These are phyloP conservation scores for Stenogyne calaminthoides DNA, from an alignment of 305 asterid species.

Conservation along the genomic window DNA sequence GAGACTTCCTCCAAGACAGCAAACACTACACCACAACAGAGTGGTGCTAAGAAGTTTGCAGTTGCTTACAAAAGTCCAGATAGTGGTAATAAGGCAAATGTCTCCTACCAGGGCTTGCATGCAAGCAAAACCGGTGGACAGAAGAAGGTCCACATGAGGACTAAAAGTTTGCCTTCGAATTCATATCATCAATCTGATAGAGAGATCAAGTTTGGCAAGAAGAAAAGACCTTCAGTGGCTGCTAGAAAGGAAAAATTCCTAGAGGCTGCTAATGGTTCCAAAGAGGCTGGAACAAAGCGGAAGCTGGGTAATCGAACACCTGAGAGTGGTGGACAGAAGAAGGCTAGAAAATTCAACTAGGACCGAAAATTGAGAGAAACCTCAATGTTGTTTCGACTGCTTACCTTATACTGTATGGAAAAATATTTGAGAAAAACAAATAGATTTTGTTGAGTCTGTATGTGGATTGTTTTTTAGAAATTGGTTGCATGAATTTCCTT, in stretches of 20 bases:
- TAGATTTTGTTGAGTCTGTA: neutral
- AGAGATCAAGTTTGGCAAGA: constrained; percentile 33
- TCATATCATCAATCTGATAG: constrained; percentile 36
- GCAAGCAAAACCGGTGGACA: constrained; percentile 76
- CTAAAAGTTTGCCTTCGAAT: constrained; percentile 28
- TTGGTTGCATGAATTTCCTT: neutral
- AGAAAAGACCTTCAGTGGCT: constrained; percentile 79
- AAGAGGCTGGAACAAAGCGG: constrained; percentile 61
- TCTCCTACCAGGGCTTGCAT: constrained; percentile 78
- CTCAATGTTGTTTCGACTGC: neutral
- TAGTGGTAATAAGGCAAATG: constrained; percentile 31
- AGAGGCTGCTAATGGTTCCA: constrained; percentile 38
- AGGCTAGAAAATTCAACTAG: constrained; percentile 54
- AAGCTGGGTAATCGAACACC: constrained; percentile 73
- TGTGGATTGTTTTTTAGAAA: neutral
- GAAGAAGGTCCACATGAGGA: constrained; percentile 51
- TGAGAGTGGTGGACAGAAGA: constrained; percentile 59
- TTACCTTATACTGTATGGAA: neutral
- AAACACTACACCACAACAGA: constrained; percentile 40
- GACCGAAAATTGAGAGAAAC: neutral
- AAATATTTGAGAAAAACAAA: neutral
- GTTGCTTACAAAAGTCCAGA: constrained; percentile 40
- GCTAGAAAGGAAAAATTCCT: constrained; percentile 68
- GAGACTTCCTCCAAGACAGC: constrained; percentile 56
- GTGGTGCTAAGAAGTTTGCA: constrained; percentile 45